A percentile compares a stretch with the other conserved stretches of the same genome.
Conservation (phyloP, 768 basidiomycete species). For the Amylocystis lapponica region DNA sequence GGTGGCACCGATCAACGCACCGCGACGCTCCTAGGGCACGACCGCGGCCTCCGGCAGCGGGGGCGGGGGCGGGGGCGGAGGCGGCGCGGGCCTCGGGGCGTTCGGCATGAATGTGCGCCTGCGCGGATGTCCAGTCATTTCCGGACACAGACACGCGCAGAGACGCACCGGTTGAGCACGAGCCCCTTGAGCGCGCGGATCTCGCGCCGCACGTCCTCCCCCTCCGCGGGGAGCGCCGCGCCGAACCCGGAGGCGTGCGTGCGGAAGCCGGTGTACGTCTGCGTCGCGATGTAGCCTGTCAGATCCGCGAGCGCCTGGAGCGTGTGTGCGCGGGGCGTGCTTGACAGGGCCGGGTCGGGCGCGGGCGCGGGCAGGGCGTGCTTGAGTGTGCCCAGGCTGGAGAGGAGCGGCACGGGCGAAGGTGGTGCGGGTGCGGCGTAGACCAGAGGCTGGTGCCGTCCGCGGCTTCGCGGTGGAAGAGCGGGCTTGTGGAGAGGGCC, state of each 20-base stretch:
- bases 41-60: too few relatives aligned
- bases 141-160: neutral
- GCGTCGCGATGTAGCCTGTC: conserved; percentile 74
- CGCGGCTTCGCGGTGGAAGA: conserved; percentile 34
- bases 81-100: conserved; percentile 1
- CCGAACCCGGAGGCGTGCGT: conserved; percentile 26
- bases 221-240: conserved; percentile 29
- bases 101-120: conserved; percentile 28
- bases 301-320: conserved; percentile 64
- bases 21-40: too few relatives aligned
- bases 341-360: conserved; percentile 6
- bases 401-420: conserved; percentile 24
- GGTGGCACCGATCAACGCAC: too few relatives aligned
- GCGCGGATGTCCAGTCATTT: neutral
- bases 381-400: conserved; percentile 17
- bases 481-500: conserved; percentile 44
- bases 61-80: neutral
- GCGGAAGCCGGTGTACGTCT: conserved; percentile 49
- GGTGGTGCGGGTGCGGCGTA: conserved; percentile 28
- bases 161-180: conserved; percentile 62
- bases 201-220: conserved; percentile 69
- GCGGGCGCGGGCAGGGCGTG: conserved; percentile 14
- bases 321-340: conserved; percentile 36
- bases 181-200: conserved; percentile 75
- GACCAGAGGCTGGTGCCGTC: conserved; percentile 31